Conservation (phyloP, 805 yeast genomes). For the Myxozyma nipponensis region DNA sequence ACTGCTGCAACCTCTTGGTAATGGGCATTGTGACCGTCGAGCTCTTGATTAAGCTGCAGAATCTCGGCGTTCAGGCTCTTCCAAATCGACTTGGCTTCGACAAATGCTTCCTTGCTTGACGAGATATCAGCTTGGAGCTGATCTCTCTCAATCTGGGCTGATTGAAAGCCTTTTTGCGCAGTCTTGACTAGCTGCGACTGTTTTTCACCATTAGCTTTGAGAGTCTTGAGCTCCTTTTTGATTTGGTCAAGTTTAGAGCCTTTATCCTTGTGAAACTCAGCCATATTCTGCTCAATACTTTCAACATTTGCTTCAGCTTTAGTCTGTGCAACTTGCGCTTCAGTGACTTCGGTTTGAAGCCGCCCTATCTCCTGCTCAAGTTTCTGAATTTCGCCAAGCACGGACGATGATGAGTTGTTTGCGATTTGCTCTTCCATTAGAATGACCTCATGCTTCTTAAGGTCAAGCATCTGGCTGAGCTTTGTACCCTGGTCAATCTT, state of each 20-base stretch:
- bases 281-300: constrained; percentile 67
- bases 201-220: constrained; percentile 39
- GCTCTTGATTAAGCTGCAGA: constrained; percentile 29
- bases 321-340: constrained; percentile 37
- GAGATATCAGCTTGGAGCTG: constrained; percentile 57
- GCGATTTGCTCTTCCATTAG: constrained; percentile 31
- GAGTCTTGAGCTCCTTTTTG: constrained; percentile 44
- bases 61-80: constrained; percentile 18
- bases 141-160: constrained; percentile 58
- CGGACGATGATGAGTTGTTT: constrained; percentile 21
- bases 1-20: constrained; percentile 10
- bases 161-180: constrained; percentile 55
- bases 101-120: constrained; percentile 9
- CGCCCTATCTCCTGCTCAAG: constrained; percentile 46
- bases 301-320: constrained; percentile 45
- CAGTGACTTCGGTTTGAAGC: constrained; percentile 41
- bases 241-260: constrained; percentile 69
- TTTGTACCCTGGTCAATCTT: constrained; percentile 22
- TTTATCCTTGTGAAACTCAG: constrained; percentile 75
- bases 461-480: constrained; percentile 31
- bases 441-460: constrained; percentile 35
- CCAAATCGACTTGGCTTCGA: constrained; percentile 21
- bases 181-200: constrained; percentile 44
- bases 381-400: constrained; percentile 34
- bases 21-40: constrained; percentile 10